These are phyloP conservation scores for Gloeopeniophorella convolvens DNA, from an alignment of 768 basidiomycete genomes.

Conservation along the genomic window DNA sequence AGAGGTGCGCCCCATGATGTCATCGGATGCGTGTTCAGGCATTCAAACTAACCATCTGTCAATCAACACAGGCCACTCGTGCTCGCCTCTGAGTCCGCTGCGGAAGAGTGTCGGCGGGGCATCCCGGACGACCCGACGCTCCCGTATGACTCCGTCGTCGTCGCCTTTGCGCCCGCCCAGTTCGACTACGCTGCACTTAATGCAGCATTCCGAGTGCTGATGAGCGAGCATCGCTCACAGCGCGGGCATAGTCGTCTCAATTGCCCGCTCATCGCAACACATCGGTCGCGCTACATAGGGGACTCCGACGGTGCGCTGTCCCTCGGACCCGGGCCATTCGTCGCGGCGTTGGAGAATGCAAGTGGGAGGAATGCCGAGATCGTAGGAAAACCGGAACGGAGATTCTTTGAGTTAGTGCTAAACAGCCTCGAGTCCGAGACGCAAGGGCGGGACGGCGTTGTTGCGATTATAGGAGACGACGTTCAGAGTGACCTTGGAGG, in stretches of 20 bases:
- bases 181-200: slow-evolving; percentile 54
- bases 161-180: slow-evolving; percentile 49
- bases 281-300: slow-evolving; percentile 47
- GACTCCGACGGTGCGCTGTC: slow-evolving; percentile 43
- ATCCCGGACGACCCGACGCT: slow-evolving; percentile 15
- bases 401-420: slow-evolving; percentile 56
- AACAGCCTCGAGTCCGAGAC: slow-evolving; percentile 32
- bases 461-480: slow-evolving; percentile 65
- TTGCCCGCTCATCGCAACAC: slow-evolving; percentile 50
- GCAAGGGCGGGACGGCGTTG: slow-evolving; percentile 24
- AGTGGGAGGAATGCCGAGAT: slow-evolving; percentile 41
- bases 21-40: slow-evolving; percentile 3
- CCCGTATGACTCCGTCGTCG: slow-evolving; percentile 52
- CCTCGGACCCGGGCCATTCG: slow-evolving; percentile 66
- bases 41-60: too few species aligned
- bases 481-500: slow-evolving; percentile 55
- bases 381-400: slow-evolving; percentile 57
- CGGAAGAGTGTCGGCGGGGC: slow-evolving; percentile 23
- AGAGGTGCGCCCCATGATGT: slow-evolving; percentile 30
- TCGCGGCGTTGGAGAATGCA: slow-evolving; percentile 54
- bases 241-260: not conserved
- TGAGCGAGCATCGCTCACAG: slow-evolving; percentile 23
- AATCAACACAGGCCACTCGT: slow-evolving; percentile 45
- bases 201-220: slow-evolving; percentile 59
- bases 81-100: slow-evolving; percentile 29